Base-by-base conservation (phyloP, 805 yeast genomes). In the Teunomyces funiuensis region DNA sequence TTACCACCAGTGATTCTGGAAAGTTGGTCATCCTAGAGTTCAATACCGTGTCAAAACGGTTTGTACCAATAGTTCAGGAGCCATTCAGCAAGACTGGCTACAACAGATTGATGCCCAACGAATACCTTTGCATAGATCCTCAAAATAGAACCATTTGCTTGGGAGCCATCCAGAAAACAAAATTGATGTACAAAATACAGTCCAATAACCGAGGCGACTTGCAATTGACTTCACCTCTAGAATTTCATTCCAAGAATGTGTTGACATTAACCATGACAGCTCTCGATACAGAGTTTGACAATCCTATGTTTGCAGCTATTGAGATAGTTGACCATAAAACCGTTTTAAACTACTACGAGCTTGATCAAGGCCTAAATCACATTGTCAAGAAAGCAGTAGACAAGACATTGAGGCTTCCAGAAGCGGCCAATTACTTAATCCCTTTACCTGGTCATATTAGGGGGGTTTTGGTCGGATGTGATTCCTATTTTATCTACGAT, bases 351-450 rank as follows among this genome's bases (percentile, higher is more conserved):
- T 85, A 78, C 57, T 91, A 91, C 63, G 91, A 88, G 54, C 64
- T 90, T 18, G 97, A 93, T 58, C 73, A 87, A 29, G 97, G 97
- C 1, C 66, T 91, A 36, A 90, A 90, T 54, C 85, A 84, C 56
- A 76, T 90, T 2, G 71, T 85, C 1, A 72, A 71, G 20, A 50
- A 46, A 25, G 38, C 33, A 1, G 13, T 33, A 11, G 16, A 16
- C 7, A 14, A 25, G 10, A 26, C 25, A 7, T 19, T 19, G 9
- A 14, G 28, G 5, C 17, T 61, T 11, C 60, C 59, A 5, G 37
- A 54, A 5, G 50, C 63, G 1, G 66, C 90, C 1, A 77, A 72
- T 46, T 66, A 75, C 41, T 45, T 90, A 5, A 46, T 88, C n/a
- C 68, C 83, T 0, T 68, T 89, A 11, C 96, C 97, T 0, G 86